These are phyloP conservation scores for Tolypocladium nubicola DNA, from an alignment of 2,329 filamentous ascomycete genomes.

Conservation along the genomic window DNA sequence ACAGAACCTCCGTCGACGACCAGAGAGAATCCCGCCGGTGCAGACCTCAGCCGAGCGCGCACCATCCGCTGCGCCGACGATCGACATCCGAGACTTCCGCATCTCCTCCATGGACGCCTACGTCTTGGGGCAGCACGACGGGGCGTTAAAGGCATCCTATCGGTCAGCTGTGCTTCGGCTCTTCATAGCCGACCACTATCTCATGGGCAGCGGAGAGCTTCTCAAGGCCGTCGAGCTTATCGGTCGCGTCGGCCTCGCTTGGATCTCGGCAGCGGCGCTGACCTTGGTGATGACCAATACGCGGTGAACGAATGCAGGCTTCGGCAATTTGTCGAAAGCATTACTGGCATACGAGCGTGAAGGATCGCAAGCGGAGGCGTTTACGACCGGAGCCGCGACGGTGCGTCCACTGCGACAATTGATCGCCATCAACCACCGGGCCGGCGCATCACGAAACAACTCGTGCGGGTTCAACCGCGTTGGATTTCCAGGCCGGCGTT, in stretches of 20 bases:
- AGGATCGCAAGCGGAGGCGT: not conserved
- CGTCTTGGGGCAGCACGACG: constrained; percentile 24
- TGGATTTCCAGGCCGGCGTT: not conserved
- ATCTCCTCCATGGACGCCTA: constrained; percentile 42
- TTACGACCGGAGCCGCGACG: not conserved
- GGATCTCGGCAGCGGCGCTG: constrained; percentile 1
- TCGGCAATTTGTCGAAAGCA: not conserved
- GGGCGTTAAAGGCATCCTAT: constrained; percentile 21
- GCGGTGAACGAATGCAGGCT: not conserved
- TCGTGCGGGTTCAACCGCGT: not conserved
- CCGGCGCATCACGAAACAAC: not conserved
- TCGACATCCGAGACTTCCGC: constrained; percentile 36
- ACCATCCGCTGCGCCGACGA: constrained; percentile 2
- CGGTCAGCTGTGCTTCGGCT: constrained; percentile 25
- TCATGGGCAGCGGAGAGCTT: constrained; percentile 22
- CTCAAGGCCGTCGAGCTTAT: constrained; percentile 17
- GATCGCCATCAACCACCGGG: not conserved
- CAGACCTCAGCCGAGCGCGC: constrained; percentile 24
- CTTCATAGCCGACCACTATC: constrained; percentile 32
- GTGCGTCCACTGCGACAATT: not conserved
- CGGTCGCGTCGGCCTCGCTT: constrained; percentile 3
- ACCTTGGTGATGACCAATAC: not conserved
- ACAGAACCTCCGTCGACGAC: constrained; percentile 30
- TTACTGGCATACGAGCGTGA: not conserved
- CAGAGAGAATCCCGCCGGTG: constrained; percentile 28